Base-by-base conservation (phyloP, 2,329 filamentous ascomycete genomes). In the Cladophialophora psammophila region DNA sequence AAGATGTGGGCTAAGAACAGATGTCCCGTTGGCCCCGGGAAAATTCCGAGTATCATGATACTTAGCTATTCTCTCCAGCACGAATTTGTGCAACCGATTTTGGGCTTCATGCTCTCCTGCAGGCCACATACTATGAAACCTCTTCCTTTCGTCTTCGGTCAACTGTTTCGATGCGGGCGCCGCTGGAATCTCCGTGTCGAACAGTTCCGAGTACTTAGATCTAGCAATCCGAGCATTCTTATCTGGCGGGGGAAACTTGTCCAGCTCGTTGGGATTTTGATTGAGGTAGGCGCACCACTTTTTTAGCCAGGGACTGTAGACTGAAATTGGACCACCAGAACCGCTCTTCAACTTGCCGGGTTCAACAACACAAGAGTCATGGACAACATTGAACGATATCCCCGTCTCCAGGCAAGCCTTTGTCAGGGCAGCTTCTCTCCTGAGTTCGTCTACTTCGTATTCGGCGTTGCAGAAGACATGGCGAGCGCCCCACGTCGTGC, bases 401-500 rank as follows among this genome's bases (percentile, higher is more conserved):
- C 87, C 89, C 12, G 85, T 85, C 15, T 88, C 83, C 0, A 90
- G 79, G 67, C 90, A 86, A 48, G 83, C 77, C 34, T 81, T 84
- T 0, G 92, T 84, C 74, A 96, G 79, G 34, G 82, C 82, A 0
- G 88, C 87, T 73, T 97, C 94, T 5, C 93, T 84, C 52, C 93
- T 84, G 65, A 97, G 79, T 79, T 97, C 94, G 75, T 97, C 94
- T 0, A 96, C 92, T 77, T 97, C 94, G 74, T 96, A 97, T 76
- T 97, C 93, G 65, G 93, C 87, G 75, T 96, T 97, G 56, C 91
- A 88, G 74, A 88, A 96, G 2, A 97, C 71, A 73, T 95, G 91
- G 57, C 84, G 89, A 0, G 87, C 90, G 0, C 86, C 87, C 93
- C 92, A 97, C 68, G 87, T 81, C 35, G 87, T 80, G 76, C 91